phyloP scores from a whole-genome alignment of 1,139 yeast species.

The Arxiozyma slooffiae region DNA sequence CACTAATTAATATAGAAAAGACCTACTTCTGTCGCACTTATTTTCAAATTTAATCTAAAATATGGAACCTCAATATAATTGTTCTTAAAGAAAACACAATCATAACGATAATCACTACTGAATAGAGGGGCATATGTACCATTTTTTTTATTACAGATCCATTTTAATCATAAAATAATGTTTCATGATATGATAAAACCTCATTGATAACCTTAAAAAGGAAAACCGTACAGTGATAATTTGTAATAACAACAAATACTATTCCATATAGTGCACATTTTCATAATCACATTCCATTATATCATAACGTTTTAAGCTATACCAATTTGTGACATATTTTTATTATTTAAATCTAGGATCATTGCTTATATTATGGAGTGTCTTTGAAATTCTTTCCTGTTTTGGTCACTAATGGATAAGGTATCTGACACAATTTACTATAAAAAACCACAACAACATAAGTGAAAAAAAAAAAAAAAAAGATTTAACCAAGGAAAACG shows the following conservation, averaged over 20 bases:
- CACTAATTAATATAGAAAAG: too few species aligned
- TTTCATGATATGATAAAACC: not conserved
- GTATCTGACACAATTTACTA: not conserved
- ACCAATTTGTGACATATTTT: not conserved
- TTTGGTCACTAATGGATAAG: conserved; percentile 1
- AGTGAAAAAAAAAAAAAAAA: not conserved
- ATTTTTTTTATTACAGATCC: not conserved
- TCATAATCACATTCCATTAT: not conserved
- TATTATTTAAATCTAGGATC: not conserved
- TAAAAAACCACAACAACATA: too few species aligned
- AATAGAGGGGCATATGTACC: too few species aligned
- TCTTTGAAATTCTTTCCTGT: not conserved
- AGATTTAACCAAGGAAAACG: not conserved
- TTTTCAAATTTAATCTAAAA: not conserved
- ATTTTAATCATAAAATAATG: too few species aligned
- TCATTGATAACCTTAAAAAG: not conserved
- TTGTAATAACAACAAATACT: too few species aligned
- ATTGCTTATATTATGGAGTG: too few species aligned
- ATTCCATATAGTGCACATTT: not conserved
- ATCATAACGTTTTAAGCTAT: not conserved
- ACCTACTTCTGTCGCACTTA: not conserved
- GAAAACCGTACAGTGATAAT: not conserved
- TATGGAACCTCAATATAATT: not conserved
- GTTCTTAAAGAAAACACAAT: too few species aligned
- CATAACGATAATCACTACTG: not conserved